These are phyloP conservation scores for Yamadazyma insecticola DNA, from an alignment of 805 yeast species.

Conservation along the genomic window DNA sequence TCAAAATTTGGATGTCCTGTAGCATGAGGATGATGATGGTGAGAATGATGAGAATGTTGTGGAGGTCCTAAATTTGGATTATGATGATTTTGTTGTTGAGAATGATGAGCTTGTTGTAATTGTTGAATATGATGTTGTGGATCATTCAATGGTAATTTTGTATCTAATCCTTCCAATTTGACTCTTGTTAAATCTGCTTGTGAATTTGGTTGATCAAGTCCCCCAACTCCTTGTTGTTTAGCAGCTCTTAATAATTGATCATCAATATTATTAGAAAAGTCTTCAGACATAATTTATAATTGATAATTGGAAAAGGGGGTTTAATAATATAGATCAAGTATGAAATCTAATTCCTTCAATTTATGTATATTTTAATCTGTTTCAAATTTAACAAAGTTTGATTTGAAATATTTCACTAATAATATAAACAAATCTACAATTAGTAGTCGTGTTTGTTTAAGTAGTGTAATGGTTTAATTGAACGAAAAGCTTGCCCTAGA, in stretches of 20 bases:
- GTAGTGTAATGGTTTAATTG: too few species aligned
- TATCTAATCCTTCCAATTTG: not conserved
- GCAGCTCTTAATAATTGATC: constrained; percentile 39
- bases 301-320: too few species aligned
- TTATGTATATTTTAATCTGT: too few species aligned
- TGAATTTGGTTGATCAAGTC: too few species aligned
- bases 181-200: not conserved
- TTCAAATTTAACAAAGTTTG: too few species aligned
- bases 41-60: not conserved
- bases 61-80: constrained; percentile 1
- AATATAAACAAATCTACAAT: too few species aligned
- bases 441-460: too few species aligned
- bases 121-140: constrained; percentile 5
- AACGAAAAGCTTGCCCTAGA: too few species aligned
- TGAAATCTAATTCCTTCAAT: too few species aligned
- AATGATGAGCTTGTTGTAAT: constrained; percentile 8
- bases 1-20: constrained; percentile 13
- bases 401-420: too few species aligned
- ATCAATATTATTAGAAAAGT: constrained; percentile 32
- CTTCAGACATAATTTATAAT: constrained; percentile 18
- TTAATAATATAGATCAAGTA: too few species aligned
- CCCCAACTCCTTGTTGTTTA: constrained; percentile 27
- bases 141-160: constrained; percentile 1
- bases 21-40: constrained; percentile 2
- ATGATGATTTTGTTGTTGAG: constrained; percentile 7